Base-by-base conservation (phyloP, 768 basidiomycete species). In the Leccinum ochraceum region DNA sequence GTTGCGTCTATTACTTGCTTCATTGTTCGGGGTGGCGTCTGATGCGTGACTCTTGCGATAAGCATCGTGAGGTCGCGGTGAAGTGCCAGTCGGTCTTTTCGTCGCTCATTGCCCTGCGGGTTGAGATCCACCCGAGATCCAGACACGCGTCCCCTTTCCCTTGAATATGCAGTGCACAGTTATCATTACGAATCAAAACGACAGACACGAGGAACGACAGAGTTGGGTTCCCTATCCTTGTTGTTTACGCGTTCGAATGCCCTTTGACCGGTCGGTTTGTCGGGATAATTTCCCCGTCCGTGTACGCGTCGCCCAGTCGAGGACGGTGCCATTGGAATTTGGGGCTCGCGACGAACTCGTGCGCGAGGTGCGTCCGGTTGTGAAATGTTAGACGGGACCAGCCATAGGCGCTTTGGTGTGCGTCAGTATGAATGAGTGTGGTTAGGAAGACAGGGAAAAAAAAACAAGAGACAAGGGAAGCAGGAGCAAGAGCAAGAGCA, bases 311-410 rank as follows among this genome's bases (percentile, higher is more conserved):
- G 69, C 71, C 2, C 55, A 53, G 24, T 71, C 70, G 7, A 71
- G 60, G 14, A 71, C 53, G 13, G 51, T 65, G 20, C 70, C 71
- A 20, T 26, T 26, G 24, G 24, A 26, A 26, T 26, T 71, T 71
- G 6, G 71, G 68, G 37, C 70, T 71, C 48, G 71, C 67, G 22
- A 71, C 60, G 22, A 71, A 72, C 56, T 71, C 70, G 53, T 71
- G 70, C 4, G 70, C 70, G 39, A 71, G 60, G 26, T 71, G 70
- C 7, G 71, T 71, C 32, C 67, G 63, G 37, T 71, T 72, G 57
- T 71, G 71, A 63, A 71, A 70, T 32, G 65, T 72, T 42, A 72
- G 52, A 22, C 69, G 65, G 20, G 70, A 71, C 70, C 70, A 71
- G 36, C 70, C 70, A 20, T 71, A 72, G 2, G 66, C 20, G 17